Conservation (phyloP, 2,329 filamentous ascomycete genomes). For the Fusarium sp. region DNA sequence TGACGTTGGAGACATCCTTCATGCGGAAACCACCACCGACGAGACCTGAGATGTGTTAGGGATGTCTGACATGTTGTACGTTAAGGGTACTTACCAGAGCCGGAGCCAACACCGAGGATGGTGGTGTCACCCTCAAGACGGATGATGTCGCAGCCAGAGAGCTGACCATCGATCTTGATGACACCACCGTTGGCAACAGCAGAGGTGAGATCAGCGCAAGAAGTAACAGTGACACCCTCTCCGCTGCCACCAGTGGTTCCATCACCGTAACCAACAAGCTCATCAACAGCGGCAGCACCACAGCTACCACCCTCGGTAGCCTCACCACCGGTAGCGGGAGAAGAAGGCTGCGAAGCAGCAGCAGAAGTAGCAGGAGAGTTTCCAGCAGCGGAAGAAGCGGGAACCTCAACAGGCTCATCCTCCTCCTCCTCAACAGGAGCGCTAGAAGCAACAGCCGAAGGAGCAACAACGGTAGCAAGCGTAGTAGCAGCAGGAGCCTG, state of each 20-base stretch:
- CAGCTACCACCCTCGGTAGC: constrained; percentile 26
- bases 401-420: background rate
- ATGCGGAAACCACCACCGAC: constrained; percentile 56
- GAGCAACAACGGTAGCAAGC: constrained; percentile 29
- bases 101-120: constrained; percentile 58
- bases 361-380: constrained; percentile 3
- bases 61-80: background rate
- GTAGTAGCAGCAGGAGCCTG: constrained; percentile 25
- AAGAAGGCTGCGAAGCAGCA: background rate
- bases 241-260: constrained; percentile 58
- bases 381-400: constrained; percentile 1
- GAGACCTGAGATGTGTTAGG: constrained; percentile 32
- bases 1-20: constrained; percentile 59
- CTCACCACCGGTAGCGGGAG: background rate
- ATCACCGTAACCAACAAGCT: constrained; percentile 44
- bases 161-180: constrained; percentile 55
- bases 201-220: constrained; percentile 53
- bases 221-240: constrained; percentile 56
- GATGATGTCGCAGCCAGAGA: constrained; percentile 52
- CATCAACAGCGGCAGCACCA: constrained; percentile 25
- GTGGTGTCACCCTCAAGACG: constrained; percentile 59
- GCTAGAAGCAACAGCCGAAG: background rate
- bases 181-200: constrained; percentile 54
- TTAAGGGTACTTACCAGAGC: constrained; percentile 39
- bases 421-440: background rate